Percentiles rank a stretch among this genome's conserved stretches.
phyloP scores from a whole-genome alignment of 1,284 basidiomycete species.

The Sanghuangporus sanghuang region DNA sequence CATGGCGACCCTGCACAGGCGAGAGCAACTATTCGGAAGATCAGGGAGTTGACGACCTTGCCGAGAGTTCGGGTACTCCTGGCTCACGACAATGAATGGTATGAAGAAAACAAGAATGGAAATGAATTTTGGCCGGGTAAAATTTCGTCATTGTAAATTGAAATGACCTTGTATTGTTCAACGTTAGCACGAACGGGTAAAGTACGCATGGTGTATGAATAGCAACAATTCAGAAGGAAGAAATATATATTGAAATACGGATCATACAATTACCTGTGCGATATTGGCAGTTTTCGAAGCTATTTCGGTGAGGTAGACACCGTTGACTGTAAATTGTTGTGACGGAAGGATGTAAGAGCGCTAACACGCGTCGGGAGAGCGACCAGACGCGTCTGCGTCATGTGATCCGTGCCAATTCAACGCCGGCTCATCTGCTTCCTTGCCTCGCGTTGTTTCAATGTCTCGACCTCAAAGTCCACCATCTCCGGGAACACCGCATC shows the following conservation, averaged over 20 bases:
- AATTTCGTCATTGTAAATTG: constrained; percentile 3
- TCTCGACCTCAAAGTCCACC: constrained; percentile 12
- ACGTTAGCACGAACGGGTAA: too few species aligned
- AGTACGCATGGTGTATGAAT: neutral
- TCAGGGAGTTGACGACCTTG: constrained; percentile 33
- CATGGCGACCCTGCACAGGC: constrained; percentile 40
- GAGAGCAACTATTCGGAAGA: constrained; percentile 35
- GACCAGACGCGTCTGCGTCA: neutral
- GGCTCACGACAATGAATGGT: constrained; percentile 53
- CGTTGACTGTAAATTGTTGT: too few species aligned
- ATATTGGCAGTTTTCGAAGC: too few species aligned
- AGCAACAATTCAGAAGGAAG: neutral
- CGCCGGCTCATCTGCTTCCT: neutral
- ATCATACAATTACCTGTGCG: too few species aligned
- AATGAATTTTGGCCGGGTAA: constrained; percentile 39
- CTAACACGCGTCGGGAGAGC: neutral
- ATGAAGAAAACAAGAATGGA: constrained; percentile 37
- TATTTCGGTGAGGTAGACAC: too few species aligned
- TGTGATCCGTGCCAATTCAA: neutral
- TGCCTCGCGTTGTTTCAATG: neutral
- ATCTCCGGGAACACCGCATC: constrained; percentile 29
- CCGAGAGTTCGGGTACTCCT: constrained; percentile 42
- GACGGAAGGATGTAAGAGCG: neutral
- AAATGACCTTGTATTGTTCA: neutral
- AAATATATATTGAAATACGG: neutral